Base-by-base conservation (phyloP, 176 grass and related monocot species). In the Tillandsia fasciculata region DNA sequence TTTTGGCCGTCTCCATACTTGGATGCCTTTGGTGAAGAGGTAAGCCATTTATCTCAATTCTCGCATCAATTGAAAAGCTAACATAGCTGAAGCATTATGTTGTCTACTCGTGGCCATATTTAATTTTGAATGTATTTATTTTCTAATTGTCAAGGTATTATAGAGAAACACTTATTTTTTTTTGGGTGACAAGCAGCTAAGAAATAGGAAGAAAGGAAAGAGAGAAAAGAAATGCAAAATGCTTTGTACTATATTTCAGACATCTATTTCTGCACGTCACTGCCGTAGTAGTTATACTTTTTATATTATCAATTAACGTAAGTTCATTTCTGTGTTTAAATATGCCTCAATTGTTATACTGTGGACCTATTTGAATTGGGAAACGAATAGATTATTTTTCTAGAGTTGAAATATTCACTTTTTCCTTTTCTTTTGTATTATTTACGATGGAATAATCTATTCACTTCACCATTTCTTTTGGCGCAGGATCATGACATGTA, bases 1-100 rank as follows among this genome's bases (percentile, higher is more conserved):
- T 88, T 86, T 69, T 99, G 95, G 95, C 95, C 95, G 12, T 99
- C 95, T 78, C 87, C 79, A 49, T 99, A 99, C 65, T 76, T 99
- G 49, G 95, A 99, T 64, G 82, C 78, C 26, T 99, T 99, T 7
- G 95, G 95, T 17, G 95, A 99, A 79, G 95, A 99, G 95, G 95
- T 99, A 97, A 66, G 33, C n/a, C 18, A 65, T 47, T 33, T 42
- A 7, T 42, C 33, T 42, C 4, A 42, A 42, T 42, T 42, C 33
- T 42, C 3, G 33, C 33, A 1, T 6, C 33, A 42, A 42, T 42
- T 42, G 33, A 42, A 42, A 42, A 42, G 33, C 33, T 42, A 42
- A 42, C 3, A 7, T 42, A 42, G 33, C 33, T 42, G 33, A 42
- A 42, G 6, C 33, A 42, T 42, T 7, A 42, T 42, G 33, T 42